Conservation (phyloP, 495 filamentous ascomycete genomes). For the Venustampulla echinocandica region DNA sequence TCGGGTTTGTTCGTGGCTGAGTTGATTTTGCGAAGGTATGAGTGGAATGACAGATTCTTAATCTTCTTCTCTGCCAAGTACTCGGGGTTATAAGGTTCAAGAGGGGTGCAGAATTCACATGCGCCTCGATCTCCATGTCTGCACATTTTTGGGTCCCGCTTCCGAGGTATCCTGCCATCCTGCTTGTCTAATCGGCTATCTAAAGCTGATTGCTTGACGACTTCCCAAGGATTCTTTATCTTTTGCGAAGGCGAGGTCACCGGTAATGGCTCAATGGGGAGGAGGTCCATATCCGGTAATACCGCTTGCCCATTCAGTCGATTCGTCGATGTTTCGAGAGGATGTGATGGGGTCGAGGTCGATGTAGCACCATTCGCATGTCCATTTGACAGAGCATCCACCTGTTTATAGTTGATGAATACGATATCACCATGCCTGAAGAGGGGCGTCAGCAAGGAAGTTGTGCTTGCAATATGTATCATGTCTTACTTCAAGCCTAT, state of each 20-base stretch:
- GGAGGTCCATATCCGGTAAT: constrained; percentile 53
- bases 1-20: constrained; percentile 93
- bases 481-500: constrained; percentile 56
- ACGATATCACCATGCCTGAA: constrained; percentile 83
- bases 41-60: constrained; percentile 95
- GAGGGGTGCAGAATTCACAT: constrained; percentile 99
- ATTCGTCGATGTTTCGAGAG: constrained; percentile 37
- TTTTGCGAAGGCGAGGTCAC: constrained; percentile 48
- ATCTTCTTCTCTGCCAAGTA: constrained; percentile 94
- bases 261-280: constrained; percentile 51
- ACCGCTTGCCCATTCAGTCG: constrained; percentile 75
- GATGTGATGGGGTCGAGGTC: constrained; percentile 20
- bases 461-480: constrained; percentile 9
- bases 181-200: constrained; percentile 79
- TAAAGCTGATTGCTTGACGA: constrained; percentile 73
- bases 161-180: constrained; percentile 85
- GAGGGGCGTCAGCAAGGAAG: neutral
- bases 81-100: constrained; percentile 84
- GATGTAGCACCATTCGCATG: constrained; percentile 22
- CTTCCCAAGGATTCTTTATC: constrained; percentile 89
- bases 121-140: constrained; percentile 92
- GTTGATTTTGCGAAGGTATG: constrained; percentile 89
- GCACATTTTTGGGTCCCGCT: constrained; percentile 78
- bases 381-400: constrained; percentile 41
- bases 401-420: constrained; percentile 64